Percentiles rank a stretch among this genome's conserved stretches.
phyloP scores from a whole-genome alignment of 2,329 filamentous ascomycete genomes.

The Fusarium transvaalense region DNA sequence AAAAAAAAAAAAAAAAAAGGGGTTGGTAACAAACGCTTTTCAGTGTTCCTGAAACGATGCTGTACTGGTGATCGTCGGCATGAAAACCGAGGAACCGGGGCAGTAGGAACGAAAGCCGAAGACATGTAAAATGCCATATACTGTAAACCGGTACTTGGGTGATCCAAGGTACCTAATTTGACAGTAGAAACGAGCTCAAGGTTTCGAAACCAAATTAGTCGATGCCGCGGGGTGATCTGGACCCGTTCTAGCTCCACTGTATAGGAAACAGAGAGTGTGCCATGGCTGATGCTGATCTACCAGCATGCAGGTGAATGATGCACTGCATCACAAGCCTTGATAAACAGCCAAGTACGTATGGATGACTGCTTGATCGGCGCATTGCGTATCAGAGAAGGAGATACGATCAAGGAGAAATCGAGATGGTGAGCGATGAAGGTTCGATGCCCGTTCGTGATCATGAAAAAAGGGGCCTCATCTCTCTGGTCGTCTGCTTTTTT shows the following conservation, averaged over 20 bases:
- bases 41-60: slow-evolving; percentile 4
- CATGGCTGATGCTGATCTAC: slow-evolving; percentile 14
- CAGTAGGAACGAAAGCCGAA: slow-evolving; percentile 16
- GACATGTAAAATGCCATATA: background rate
- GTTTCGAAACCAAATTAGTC: slow-evolving; percentile 31
- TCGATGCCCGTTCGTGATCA: slow-evolving; percentile 11
- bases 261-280: slow-evolving; percentile 16
- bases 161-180: slow-evolving; percentile 11
- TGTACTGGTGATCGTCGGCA: background rate
- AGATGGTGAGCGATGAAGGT: slow-evolving; percentile 7
- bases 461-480: background rate
- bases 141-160: slow-evolving; percentile 13
- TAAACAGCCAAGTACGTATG: background rate
- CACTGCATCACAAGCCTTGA: background rate
- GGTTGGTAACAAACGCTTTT: background rate
- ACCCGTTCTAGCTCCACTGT: slow-evolving; percentile 26
- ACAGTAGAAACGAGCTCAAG: slow-evolving; percentile 4
- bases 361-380: slow-evolving; percentile 20
- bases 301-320: slow-evolving; percentile 1
- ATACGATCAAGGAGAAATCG: slow-evolving; percentile 20
- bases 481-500: background rate
- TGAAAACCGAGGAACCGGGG: background rate
- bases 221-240: slow-evolving; percentile 37
- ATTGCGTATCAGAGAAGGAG: slow-evolving; percentile 5
- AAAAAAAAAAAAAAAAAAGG: no score